Evolutionary conservation across 441 rosid species (phyloP).

Genomic region (Oxalis stricta): DNA sequence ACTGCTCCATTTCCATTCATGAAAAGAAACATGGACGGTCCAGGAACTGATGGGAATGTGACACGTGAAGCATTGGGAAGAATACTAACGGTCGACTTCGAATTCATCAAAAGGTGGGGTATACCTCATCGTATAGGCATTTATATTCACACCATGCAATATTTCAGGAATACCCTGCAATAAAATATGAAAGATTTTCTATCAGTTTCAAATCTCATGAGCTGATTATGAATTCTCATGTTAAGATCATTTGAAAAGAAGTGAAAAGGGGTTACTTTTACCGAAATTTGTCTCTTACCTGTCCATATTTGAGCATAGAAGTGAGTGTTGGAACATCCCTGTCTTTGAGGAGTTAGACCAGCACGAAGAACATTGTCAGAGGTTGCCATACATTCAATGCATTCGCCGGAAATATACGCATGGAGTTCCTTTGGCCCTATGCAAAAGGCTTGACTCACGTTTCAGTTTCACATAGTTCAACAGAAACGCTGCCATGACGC

Average conservation of each 20-base stretch:
- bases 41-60: constrained; percentile 21
- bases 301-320: constrained; percentile 25
- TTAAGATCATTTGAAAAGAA: too few relatives aligned
- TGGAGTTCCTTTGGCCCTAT: constrained; percentile 27
- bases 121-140: constrained; percentile 22
- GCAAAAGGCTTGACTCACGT: constrained; percentile 25
- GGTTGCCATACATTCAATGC: constrained; percentile 25
- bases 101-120: constrained; percentile 43
- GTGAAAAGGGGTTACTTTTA: background rate
- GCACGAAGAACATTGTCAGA: constrained; percentile 29
- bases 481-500: constrained; percentile 27
- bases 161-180: constrained; percentile 33
- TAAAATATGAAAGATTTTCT: background rate
- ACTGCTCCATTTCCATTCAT: constrained; percentile 18
- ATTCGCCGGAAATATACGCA: constrained; percentile 28
- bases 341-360: constrained; percentile 31
- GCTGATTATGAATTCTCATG: background rate
- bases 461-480: constrained; percentile 26
- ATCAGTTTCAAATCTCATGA: background rate
- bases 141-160: constrained; percentile 22
- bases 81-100: constrained; percentile 29
- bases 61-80: constrained; percentile 20
- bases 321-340: constrained; percentile 26
- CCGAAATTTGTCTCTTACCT: constrained; percentile 20
- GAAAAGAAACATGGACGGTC: constrained; percentile 29